Percentiles rank a stretch among this genome's conserved stretches.
These are phyloP conservation scores for Echinochloa phyllopogon DNA, from an alignment of 176 grass and related monocot genomes.

Conservation along the genomic window DNA sequence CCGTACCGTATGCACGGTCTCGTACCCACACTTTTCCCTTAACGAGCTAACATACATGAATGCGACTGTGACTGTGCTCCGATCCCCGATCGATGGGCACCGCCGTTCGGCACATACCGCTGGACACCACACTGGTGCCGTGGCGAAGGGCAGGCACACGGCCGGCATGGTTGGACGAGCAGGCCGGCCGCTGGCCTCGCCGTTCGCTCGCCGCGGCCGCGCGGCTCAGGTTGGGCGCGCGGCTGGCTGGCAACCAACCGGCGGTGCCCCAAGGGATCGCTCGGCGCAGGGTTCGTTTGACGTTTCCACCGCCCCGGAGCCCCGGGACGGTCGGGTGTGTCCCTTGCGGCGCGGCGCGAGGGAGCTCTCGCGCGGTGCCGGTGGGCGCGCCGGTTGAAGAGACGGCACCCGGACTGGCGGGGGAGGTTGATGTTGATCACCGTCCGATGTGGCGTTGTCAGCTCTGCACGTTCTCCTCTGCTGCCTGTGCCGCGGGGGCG, in stretches of 20 bases:
- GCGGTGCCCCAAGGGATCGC: not conserved
- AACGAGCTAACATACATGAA: not conserved
- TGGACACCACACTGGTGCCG: not conserved
- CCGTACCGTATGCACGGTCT: not conserved
- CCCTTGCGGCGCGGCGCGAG: not conserved
- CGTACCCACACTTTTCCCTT: not conserved
- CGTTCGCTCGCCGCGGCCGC: too few relatives aligned
- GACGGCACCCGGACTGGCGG: not conserved
- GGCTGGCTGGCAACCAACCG: not conserved
- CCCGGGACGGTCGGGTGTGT: not conserved
- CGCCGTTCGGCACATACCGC: too few relatives aligned
- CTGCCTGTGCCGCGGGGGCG: too few relatives aligned
- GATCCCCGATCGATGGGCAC: too few relatives aligned
- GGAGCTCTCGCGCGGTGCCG: not conserved
- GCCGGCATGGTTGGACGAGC: too few relatives aligned
- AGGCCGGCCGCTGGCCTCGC: too few relatives aligned
- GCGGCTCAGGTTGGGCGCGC: too few relatives aligned
- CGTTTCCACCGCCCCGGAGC: too few relatives aligned
- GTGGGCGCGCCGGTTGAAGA: not conserved
- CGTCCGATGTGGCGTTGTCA: too few relatives aligned
- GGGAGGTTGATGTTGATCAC: too few relatives aligned
- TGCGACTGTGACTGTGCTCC: not conserved
- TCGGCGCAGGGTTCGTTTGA: not conserved
- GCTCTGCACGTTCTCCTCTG: too few relatives aligned
- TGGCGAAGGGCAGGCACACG: not conserved